Percentiles rank a stretch among this genome's conserved stretches.
phyloP scores from a whole-genome alignment of 495 filamentous ascomycete genomes.

The Talaromyces proteolyticus region DNA sequence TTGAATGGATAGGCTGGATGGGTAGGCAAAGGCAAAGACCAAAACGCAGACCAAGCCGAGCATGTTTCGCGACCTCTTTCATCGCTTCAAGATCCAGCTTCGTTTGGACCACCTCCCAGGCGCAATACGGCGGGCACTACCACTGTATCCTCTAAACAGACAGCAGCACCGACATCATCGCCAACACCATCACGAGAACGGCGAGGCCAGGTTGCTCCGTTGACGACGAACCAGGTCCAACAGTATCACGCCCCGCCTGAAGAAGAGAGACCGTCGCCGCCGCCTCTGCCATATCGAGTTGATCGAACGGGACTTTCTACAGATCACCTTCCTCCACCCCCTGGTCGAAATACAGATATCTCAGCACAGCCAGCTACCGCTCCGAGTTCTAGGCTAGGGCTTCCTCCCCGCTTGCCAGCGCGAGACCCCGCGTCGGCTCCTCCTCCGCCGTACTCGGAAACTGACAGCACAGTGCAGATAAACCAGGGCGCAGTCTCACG shows the following conservation, averaged over 20 bases:
- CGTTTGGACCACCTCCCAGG: conserved; percentile 85
- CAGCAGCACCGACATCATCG: conserved; percentile 21
- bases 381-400: conserved; percentile 42
- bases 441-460: conserved; percentile 47
- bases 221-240: too few species aligned
- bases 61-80: conserved; percentile 66
- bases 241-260: conserved; percentile 32
- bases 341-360: conserved; percentile 47
- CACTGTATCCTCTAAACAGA: conserved; percentile 46
- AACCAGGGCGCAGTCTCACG: conserved; percentile 65
- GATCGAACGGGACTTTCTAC: conserved; percentile 70
- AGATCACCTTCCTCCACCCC: conserved; percentile 65
- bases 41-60: conserved; percentile 26
- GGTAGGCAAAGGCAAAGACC: conserved; percentile 49
- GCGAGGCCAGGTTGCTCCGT: too few species aligned
- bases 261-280: conserved; percentile 36
- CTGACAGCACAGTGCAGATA: conserved; percentile 36
- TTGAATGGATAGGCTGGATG: conserved; percentile 33
- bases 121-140: too few species aligned
- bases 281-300: conserved; percentile 61
- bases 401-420: conserved; percentile 74
- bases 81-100: conserved; percentile 71
- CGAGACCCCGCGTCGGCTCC: conserved; percentile 44
- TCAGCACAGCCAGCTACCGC: conserved; percentile 29
- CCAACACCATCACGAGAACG: too few species aligned